Evolutionary conservation across 495 filamentous ascomycete species (phyloP).

Genomic region (Aspergillus nanangensis): DNA sequence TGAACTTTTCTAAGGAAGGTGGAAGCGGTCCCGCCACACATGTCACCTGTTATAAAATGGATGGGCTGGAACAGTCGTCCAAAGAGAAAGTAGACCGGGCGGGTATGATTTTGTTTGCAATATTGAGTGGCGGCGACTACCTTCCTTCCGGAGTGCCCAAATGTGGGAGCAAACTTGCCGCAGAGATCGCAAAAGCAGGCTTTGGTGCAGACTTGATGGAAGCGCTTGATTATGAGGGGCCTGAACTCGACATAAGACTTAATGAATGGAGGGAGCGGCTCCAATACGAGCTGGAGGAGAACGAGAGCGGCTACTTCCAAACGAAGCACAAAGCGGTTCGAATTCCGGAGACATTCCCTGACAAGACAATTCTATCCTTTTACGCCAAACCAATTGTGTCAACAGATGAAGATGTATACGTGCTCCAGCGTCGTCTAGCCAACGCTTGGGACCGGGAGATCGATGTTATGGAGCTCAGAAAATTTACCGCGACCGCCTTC

Average conservation of each 20-base stretch:
- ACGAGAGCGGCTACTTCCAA: conserved; percentile 78
- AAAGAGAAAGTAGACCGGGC: conserved; percentile 64
- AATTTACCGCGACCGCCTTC: conserved; percentile 73
- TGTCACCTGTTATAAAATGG: conserved; percentile 70
- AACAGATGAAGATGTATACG: conserved; percentile 50
- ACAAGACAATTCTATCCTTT: conserved; percentile 70
- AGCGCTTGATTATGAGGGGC: conserved; percentile 43
- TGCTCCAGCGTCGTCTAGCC: conserved; percentile 39
- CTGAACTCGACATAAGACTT: conserved; percentile 44
- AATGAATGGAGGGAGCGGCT: conserved; percentile 71
- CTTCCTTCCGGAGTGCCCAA: conserved; percentile 81
- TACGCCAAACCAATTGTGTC: conserved; percentile 87
- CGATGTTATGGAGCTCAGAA: conserved; percentile 62
- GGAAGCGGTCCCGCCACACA: conserved; percentile 70
- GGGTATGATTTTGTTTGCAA: conserved; percentile 90
- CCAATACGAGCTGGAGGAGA: conserved; percentile 70
- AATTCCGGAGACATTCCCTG: conserved; percentile 81
- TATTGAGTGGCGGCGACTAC: conserved; percentile 97
- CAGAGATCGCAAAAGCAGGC: conserved; percentile 83
- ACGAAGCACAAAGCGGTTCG: conserved; percentile 66
- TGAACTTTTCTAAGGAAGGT: conserved; percentile 79
- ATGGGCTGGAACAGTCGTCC: conserved; percentile 21
- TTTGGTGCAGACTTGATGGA: conserved; percentile 77
- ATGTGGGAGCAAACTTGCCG: conserved; percentile 82
- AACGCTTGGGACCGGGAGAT: conserved; percentile 62